phyloP scores from a whole-genome alignment of 2,329 filamentous ascomycete genomes.

The Hymenoscyphus salicellus region DNA sequence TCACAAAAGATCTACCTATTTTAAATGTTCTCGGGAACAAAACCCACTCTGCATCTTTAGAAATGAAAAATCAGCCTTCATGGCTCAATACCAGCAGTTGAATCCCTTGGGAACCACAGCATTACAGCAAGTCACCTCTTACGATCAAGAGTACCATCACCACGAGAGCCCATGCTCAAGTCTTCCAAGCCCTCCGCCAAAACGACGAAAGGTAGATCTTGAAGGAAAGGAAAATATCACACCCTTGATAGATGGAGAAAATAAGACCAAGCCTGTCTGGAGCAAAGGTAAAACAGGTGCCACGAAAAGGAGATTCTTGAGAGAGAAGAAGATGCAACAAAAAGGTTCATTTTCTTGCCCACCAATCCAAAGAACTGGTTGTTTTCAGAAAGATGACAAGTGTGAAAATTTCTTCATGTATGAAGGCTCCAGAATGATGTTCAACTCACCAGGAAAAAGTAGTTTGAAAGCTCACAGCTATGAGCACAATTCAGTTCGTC shows the following conservation, averaged over 20 bases:
- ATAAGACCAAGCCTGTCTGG: not conserved
- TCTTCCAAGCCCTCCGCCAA: not conserved
- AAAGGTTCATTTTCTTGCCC: not conserved
- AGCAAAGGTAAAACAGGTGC: not conserved
- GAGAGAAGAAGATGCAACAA: not conserved
- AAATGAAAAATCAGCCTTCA: not conserved
- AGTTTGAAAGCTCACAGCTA: not conserved
- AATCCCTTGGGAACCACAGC: not conserved
- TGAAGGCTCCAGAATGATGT: not conserved
- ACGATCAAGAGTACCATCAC: not conserved
- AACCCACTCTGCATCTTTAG: not conserved
- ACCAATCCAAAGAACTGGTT: not conserved
- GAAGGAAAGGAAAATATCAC: not conserved
- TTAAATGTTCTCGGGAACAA: not conserved
- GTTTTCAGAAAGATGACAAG: not conserved
- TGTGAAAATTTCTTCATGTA: not conserved
- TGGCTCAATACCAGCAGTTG: not conserved
- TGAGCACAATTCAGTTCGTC: not conserved
- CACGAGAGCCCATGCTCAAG: not conserved
- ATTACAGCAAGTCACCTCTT: not conserved
- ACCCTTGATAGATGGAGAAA: not conserved
- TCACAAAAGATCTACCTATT: not conserved
- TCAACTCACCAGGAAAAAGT: not conserved
- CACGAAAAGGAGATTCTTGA: not conserved
- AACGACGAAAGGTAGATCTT: not conserved